Base-by-base conservation (phyloP, 2,329 filamentous ascomycete genomes). In the Pseudopyrenochaeta lycopersici region DNA sequence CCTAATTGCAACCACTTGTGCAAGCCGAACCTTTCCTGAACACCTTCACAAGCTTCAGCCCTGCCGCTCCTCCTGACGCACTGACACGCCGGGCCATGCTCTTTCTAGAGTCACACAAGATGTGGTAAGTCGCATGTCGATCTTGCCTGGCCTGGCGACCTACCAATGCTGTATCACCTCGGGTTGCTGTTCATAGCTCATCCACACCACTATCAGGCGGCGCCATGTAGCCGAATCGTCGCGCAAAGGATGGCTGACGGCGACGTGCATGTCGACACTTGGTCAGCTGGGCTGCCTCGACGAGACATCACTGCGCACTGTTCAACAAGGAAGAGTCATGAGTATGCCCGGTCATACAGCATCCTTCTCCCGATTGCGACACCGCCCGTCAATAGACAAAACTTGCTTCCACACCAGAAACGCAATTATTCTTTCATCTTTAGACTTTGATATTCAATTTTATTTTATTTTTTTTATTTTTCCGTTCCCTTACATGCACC, bases 251-350 rank as follows among this genome's bases (percentile, higher is more conserved):
- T 56, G 54, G 47, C 57, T 62, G 56, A 57, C 66, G 68, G 66
- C 64, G 62, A 66, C 58, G 51, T 72, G 68, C 71, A 72, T 66
- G 53, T 52, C 47, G 31, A 55, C 40, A 39, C 20, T n/a, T 60
- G 63, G 67, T 72, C 69, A 73, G 64, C 68, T 71, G 64, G 52
- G 36, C 45, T 50, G 49, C 45, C 46, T 56, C 51, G 46, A 56
- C 42, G 33, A 63, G 42, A 41, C 52, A 30, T 30, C 5, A n/a
- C 27, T n/a, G 40, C 7, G 17, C 35, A 29, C 14, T 49, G 35
- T 18, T 33, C 14, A 40, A 17, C 30, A 44, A 42, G 4, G n/a
- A 17, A 42, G 40, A 30, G 40, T 42, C 23, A 42, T 42, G 5
- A 42, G 40, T 21, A 42, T 30, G 23, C 7, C 21, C 40, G 42